Conservation (phyloP, 2,329 filamentous ascomycete genomes). For the Pezicula radicicola region DNA sequence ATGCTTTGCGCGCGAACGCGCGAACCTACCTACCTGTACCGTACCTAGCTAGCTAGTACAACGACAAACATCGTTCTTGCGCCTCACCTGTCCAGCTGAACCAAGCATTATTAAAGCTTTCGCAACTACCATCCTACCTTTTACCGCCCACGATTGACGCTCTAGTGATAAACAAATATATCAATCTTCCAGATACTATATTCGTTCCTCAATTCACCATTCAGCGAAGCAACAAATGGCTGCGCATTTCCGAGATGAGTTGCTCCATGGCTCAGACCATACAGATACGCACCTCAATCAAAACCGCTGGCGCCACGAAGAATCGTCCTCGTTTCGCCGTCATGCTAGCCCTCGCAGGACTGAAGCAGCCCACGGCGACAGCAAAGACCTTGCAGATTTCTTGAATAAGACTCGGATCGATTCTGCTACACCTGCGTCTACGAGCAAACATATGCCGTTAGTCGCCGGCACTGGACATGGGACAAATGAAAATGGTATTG, state of each 20-base stretch:
- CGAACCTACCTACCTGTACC: not conserved
- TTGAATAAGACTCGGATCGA: conserved; percentile 51
- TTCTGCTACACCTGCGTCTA: conserved; percentile 15
- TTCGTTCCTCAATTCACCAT: not conserved
- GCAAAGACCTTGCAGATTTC: conserved; percentile 52
- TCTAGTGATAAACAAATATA: too few species aligned
- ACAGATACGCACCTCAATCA: conserved; percentile 53
- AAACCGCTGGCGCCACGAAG: conserved; percentile 61
- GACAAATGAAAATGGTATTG: not conserved
- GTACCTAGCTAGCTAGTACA: not conserved
- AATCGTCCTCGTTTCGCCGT: conserved; percentile 53
- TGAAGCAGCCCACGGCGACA: conserved; percentile 31
- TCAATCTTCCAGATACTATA: not conserved
- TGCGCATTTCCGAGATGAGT: conserved; percentile 19
- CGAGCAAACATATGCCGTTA: conserved; percentile 43
- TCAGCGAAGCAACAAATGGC: conserved; percentile 17
- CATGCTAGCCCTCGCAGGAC: conserved; percentile 36
- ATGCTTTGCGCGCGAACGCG: not conserved
- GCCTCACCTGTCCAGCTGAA: not conserved
- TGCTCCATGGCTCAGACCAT: conserved; percentile 22
- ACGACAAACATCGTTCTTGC: not conserved
- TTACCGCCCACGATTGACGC: too few species aligned
- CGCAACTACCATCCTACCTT: not conserved
- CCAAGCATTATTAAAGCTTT: not conserved
- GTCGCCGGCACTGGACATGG: conserved; percentile 26